A percentile compares a stretch with the other conserved stretches of the same genome.
phyloP scores from a whole-genome alignment of 1,139 yeast genomes.

The Magnusiomyces paraingens region DNA sequence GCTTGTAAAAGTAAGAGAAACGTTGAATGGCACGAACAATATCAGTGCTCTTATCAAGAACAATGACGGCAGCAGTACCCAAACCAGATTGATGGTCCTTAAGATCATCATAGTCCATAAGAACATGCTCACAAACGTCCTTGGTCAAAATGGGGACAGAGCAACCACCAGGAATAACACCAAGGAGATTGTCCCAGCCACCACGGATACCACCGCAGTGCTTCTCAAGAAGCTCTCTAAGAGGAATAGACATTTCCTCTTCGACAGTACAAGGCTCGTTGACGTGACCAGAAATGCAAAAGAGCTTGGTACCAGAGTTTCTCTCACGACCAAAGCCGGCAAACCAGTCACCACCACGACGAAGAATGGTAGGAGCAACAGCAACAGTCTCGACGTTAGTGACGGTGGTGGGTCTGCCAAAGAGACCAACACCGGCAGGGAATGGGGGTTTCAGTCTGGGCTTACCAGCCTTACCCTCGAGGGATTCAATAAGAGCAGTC shows the following conservation, averaged over 20 bases:
- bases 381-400: constrained; percentile 87
- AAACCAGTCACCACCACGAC: constrained; percentile 88
- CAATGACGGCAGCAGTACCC: constrained; percentile 90
- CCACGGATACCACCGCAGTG: constrained; percentile 89
- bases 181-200: constrained; percentile 85
- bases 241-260: constrained; percentile 87
- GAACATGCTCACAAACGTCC: constrained; percentile 55
- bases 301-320: constrained; percentile 73
- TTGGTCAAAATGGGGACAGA: constrained; percentile 77
- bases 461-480: constrained; percentile 89
- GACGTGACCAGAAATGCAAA: constrained; percentile 83
- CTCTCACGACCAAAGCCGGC: constrained; percentile 76
- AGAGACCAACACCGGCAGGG: constrained; percentile 89
- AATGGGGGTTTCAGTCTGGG: constrained; percentile 91
- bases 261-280: constrained; percentile 89
- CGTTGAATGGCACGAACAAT: constrained; percentile 80
- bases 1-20: constrained; percentile 74
- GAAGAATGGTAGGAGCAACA: constrained; percentile 79
- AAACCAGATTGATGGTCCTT: constrained; percentile 80
- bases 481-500: constrained; percentile 77
- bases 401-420: constrained; percentile 85
- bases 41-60: constrained; percentile 80
- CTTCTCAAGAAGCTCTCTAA: constrained; percentile 70
- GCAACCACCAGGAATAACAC: constrained; percentile 84
- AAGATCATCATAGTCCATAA: constrained; percentile 83